phyloP scores from a whole-genome alignment of 352 stramenopile genomes.

The Saprolegnia parasitica region DNA sequence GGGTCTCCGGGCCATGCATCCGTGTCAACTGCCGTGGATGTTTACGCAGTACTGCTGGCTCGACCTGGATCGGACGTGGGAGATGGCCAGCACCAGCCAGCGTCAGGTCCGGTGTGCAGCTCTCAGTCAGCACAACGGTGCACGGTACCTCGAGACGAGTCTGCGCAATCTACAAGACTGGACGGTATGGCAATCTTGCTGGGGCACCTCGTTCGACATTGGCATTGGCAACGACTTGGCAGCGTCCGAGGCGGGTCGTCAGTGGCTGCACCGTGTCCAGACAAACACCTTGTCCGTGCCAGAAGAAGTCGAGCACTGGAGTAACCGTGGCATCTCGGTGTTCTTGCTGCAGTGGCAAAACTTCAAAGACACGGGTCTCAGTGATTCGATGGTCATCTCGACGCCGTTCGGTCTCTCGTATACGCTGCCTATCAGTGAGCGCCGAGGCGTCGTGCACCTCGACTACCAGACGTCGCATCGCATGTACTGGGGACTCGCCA shows the following conservation, averaged over 20 bases:
- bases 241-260: background rate
- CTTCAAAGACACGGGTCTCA: conserved; percentile 10
- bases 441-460: background rate
- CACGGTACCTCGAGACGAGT: conserved; percentile 15
- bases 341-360: conserved; percentile 22
- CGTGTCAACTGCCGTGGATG: conserved; percentile 19
- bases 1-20: conserved; percentile 7
- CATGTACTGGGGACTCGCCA: conserved; percentile 25
- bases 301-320: conserved; percentile 7
- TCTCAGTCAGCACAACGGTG: background rate
- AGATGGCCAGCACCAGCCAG: conserved; percentile 3
- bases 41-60: conserved; percentile 28
- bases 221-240: background rate
- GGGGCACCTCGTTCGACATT: conserved; percentile 3
- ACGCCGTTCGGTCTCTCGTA: conserved; percentile 2
- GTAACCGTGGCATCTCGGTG: background rate
- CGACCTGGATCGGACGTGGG: conserved; percentile 4
- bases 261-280: background rate
- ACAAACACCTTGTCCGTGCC: background rate
- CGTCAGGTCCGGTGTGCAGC: conserved; percentile 4
- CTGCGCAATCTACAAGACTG: conserved; percentile 17
- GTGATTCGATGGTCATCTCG: background rate
- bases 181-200: background rate
- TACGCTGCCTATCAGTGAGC: background rate
- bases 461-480: background rate